Conservation (phyloP, 805 yeast genomes). For the Zygotorulaspora sp. region DNA sequence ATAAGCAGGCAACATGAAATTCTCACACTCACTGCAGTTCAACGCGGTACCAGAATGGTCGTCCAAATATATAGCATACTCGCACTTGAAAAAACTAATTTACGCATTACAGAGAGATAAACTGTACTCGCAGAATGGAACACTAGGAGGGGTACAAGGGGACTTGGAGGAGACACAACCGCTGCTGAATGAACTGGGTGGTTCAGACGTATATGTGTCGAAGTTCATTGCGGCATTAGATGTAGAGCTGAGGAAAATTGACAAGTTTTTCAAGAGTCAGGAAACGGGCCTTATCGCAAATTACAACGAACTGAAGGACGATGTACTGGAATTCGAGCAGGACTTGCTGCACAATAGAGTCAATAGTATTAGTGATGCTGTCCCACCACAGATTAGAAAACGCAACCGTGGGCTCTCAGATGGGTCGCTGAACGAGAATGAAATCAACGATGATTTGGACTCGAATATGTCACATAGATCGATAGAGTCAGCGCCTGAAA, state of each 20-base stretch:
- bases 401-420: conserved; percentile 13
- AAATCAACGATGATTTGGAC: conserved; percentile 5
- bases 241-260: conserved; percentile 70
- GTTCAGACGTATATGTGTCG: conserved; percentile 42
- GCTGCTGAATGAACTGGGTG: conserved; percentile 21
- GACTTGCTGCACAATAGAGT: conserved; percentile 20
- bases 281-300: conserved; percentile 42
- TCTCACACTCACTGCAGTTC: conserved; percentile 90
- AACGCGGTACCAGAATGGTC: conserved; percentile 99
- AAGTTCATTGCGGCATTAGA: conserved; percentile 73
- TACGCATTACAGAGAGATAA: conserved; percentile 74
- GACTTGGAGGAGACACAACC: conserved; percentile 19
- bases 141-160: conserved; percentile 5
- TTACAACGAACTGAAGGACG: conserved; percentile 54
- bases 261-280: conserved; percentile 63
- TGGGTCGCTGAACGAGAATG: conserved; percentile 11
- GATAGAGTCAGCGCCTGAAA: conserved; percentile 10
- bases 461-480: conserved; percentile 8
- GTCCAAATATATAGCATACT: conserved; percentile 83
- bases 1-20: conserved; percentile 72
- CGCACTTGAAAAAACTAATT: conserved; percentile 77
- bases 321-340: conserved; percentile 56
- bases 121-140: conserved; percentile 27
- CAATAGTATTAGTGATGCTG: conserved; percentile 16
- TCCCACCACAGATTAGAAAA: conserved; percentile 15